Percentiles rank a stretch among this genome's conserved stretches.
Evolutionary conservation across 768 basidiomycete genomes (phyloP).

Genomic region (Phanerochaete carnosa): DNA sequence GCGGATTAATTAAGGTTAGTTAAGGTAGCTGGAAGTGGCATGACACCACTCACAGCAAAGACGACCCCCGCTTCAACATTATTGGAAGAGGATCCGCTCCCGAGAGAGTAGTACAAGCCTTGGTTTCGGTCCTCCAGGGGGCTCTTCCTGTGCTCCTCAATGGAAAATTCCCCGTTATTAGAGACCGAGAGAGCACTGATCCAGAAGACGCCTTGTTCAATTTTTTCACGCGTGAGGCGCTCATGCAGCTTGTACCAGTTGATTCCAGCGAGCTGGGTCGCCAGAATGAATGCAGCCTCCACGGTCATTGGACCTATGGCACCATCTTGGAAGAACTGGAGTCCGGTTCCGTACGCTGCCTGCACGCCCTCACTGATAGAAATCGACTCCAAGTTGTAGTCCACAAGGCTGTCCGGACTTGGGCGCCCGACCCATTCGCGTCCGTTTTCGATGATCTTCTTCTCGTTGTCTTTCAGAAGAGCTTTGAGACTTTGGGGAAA

Average conservation of each 20-base stretch:
- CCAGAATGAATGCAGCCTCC: not conserved
- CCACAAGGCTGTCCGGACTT: not conserved
- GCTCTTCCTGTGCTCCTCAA: not conserved
- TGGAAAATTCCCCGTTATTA: not conserved
- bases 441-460: not conserved
- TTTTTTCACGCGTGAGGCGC: not conserved
- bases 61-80: no score
- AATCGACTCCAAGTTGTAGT: no score
- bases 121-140: not conserved
- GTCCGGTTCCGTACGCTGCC: not conserved
- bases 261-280: not conserved
- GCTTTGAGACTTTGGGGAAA: no score
- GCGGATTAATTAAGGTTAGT: no score
- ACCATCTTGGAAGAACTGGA: not conserved
- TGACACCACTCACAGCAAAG: no score
- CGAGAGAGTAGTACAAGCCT: not conserved
- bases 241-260: not conserved
- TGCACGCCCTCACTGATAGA: no score
- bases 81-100: not conserved
- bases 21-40: no score
- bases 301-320: not conserved
- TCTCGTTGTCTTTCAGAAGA: not conserved
- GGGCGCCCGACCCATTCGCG: not conserved
- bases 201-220: not conserved
- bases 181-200: not conserved